phyloP scores from a whole-genome alignment of 1,284 basidiomycete genomes.

The Trichosporon sp. region DNA sequence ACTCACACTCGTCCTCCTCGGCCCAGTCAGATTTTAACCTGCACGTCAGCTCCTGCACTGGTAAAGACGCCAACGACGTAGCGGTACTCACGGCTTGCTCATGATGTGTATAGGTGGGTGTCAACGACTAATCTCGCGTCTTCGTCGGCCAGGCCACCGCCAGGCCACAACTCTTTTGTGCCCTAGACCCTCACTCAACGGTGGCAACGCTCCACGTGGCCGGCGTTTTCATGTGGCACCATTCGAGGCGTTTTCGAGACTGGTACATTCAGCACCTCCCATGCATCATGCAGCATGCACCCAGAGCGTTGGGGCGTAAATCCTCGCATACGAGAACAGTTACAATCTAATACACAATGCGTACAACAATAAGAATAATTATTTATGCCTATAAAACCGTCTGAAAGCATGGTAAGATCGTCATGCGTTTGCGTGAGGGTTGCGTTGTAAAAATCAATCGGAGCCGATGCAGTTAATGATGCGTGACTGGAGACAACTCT shows the following conservation, averaged over 20 bases:
- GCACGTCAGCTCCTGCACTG: conserved; percentile 14
- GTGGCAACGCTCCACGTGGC: conserved; percentile 17
- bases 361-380: conserved; percentile 18
- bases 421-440: neutral
- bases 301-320: neutral
- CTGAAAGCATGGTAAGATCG: neutral
- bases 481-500: neutral
- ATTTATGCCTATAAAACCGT: conserved; percentile 10
- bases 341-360: conserved; percentile 20
- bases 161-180: neutral
- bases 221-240: conserved; percentile 16
- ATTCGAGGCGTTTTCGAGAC: neutral
- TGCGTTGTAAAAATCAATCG: neutral
- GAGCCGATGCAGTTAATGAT: neutral
- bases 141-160: neutral
- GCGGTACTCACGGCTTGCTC: conserved; percentile 16
- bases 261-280: too few species aligned
- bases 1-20: conserved; percentile 33
- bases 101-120: conserved; percentile 9
- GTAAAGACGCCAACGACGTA: too few species aligned
- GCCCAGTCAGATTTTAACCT: conserved; percentile 35
- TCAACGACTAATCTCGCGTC: conserved; percentile 6
- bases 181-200: neutral
- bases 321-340: conserved; percentile 13
- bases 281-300: neutral